Evolutionary conservation across 495 filamentous ascomycete species (phyloP).

Genomic region (Neurospora africana): DNA sequence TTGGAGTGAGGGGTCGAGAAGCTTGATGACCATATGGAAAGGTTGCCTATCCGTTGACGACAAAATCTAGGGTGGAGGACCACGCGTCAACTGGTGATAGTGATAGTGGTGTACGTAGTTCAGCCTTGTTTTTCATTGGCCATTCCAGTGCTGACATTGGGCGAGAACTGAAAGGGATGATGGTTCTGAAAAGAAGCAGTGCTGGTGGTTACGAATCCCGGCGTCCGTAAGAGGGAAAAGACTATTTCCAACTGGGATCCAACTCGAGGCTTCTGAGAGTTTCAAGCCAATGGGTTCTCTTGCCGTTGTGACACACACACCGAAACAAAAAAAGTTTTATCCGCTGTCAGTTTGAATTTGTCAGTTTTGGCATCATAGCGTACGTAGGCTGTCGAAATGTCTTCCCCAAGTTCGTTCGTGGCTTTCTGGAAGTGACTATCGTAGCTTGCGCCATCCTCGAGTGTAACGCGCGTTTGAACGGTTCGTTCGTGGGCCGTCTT

Average conservation of each 20-base stretch:
- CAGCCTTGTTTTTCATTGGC: background rate
- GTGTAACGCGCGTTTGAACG: background rate
- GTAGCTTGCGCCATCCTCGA: background rate
- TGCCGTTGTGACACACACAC: background rate
- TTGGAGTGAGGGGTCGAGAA: background rate
- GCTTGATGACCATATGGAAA: background rate
- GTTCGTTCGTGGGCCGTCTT: background rate
- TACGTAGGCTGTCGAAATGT: background rate
- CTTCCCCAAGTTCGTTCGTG: background rate
- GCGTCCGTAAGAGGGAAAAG: background rate
- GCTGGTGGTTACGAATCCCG: background rate
- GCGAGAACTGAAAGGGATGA: background rate
- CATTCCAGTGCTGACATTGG: background rate
- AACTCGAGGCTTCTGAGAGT: background rate
- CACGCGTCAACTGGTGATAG: background rate
- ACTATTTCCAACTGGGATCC: background rate
- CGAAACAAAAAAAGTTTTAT: background rate
- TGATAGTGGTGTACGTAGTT: background rate
- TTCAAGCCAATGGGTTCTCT: background rate
- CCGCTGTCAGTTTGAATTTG: background rate
- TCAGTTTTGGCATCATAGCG: background rate
- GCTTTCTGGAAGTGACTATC: background rate
- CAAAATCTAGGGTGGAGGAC: background rate
- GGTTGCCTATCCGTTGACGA: background rate
- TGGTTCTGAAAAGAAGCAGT: background rate